Evolutionary conservation across 352 stramenopile genomes (phyloP).

Genomic region (Thraustochytrium striatum): DNA sequence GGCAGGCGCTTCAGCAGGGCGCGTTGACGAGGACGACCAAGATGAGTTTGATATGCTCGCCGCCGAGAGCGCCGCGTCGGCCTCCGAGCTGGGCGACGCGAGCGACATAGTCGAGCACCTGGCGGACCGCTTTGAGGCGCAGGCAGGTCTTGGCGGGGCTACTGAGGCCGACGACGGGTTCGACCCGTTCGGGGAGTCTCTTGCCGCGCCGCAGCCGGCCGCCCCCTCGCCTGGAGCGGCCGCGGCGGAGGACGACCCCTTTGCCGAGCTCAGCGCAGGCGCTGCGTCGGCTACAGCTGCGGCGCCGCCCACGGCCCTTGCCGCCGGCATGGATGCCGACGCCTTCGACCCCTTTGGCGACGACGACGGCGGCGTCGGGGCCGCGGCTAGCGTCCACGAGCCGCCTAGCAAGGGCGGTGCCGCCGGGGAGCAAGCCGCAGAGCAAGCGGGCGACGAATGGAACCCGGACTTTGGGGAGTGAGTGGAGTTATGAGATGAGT

Average conservation of each 20-base stretch:
- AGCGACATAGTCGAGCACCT: background rate
- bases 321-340: too few species aligned
- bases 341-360: too few species aligned
- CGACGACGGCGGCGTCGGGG: too few species aligned
- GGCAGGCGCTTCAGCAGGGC: background rate
- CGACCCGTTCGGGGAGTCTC: background rate
- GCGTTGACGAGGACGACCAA: background rate
- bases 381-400: too few species aligned
- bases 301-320: too few species aligned
- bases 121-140: background rate
- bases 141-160: background rate
- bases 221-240: background rate
- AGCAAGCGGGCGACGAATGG: background rate
- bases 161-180: background rate
- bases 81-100: background rate
- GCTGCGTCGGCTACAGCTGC: too few species aligned
- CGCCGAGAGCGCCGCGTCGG: background rate
- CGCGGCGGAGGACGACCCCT: background rate
- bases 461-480: background rate
- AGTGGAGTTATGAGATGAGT: too few species aligned
- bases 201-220: background rate
- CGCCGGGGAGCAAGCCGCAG: too few species aligned
- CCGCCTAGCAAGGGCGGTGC: too few species aligned
- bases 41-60: conserved; percentile 21
- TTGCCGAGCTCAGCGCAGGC: too few species aligned